Conservation (phyloP, 176 grass and related monocot genomes). For the Themeda triandra region DNA sequence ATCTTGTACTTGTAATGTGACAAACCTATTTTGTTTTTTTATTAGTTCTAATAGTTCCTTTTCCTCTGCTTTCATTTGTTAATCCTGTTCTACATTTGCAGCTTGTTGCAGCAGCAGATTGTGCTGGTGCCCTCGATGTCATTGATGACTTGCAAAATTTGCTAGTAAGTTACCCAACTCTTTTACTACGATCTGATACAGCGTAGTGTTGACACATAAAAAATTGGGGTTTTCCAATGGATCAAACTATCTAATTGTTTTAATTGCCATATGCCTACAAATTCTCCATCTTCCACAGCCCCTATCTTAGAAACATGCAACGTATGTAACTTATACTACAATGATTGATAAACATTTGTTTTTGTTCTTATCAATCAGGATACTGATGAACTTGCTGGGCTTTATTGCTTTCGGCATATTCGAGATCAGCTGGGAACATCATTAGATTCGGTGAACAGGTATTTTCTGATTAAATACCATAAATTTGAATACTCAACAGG, state of each 20-base stretch:
- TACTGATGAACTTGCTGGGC: slow-evolving; percentile 88
- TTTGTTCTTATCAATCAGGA: slow-evolving; percentile 57
- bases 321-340: slow-evolving; percentile 9
- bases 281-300: neutral
- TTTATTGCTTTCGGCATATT: slow-evolving; percentile 95
- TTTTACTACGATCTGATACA: neutral
- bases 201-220: slow-evolving; percentile 12
- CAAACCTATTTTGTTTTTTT: neutral
- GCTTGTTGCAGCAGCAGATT: slow-evolving; percentile 95
- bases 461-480: slow-evolving; percentile 19
- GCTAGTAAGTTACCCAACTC: slow-evolving; percentile 56
- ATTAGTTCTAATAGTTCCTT: neutral
- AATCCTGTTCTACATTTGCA: slow-evolving; percentile 43
- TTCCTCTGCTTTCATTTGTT: neutral
- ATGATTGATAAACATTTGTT: slow-evolving; percentile 15
- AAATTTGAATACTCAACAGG: neutral
- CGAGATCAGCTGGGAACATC: slow-evolving; percentile 84
- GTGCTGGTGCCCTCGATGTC: slow-evolving; percentile 91
- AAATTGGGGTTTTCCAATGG: neutral
- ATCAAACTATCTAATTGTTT: neutral
- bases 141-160: slow-evolving; percentile 94
- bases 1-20: slow-evolving; percentile 15
- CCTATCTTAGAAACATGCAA: neutral
- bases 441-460: slow-evolving; percentile 94
- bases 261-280: neutral